Conservation (phyloP, 1,284 basidiomycete genomes). For the Polyporus tsugae region DNA sequence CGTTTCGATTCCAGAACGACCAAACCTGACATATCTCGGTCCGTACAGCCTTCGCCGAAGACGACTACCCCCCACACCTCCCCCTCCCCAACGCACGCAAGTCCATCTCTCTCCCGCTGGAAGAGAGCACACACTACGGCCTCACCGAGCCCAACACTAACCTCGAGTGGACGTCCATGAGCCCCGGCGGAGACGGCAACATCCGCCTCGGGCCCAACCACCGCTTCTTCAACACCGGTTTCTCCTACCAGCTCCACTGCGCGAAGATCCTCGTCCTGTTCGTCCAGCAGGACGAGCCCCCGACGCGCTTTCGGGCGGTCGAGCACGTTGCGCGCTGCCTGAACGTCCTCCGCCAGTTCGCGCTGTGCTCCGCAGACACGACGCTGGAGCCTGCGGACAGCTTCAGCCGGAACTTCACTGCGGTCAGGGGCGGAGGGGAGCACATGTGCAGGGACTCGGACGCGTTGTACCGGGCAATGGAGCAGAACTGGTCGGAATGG, state of each 20-base stretch:
- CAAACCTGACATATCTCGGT: neutral
- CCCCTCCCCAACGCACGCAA: conserved; percentile 12
- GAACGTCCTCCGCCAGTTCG: conserved; percentile 42
- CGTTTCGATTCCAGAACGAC: neutral
- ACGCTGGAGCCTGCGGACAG: conserved; percentile 42
- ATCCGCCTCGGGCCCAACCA: conserved; percentile 34
- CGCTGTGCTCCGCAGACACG: conserved; percentile 45
- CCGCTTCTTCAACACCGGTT: conserved; percentile 35
- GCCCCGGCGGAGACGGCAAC: conserved; percentile 33
- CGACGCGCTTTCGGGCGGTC: conserved; percentile 13
- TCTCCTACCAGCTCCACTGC: conserved; percentile 39
- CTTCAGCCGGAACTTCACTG: conserved; percentile 27
- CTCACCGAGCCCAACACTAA: conserved; percentile 18
- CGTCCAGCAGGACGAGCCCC: conserved; percentile 24
- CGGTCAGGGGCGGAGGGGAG: conserved; percentile 22
- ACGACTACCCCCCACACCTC: conserved; percentile 26
- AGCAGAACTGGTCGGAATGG: conserved; percentile 33
- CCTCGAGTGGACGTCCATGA: conserved; percentile 33
- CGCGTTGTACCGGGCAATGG: conserved; percentile 29
- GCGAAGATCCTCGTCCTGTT: conserved; percentile 29
- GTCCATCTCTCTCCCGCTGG: conserved; percentile 21
- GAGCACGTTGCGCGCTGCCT: conserved; percentile 31
- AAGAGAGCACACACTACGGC: conserved; percentile 31
- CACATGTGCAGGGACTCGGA: conserved; percentile 27
- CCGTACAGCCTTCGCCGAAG: conserved; percentile 22